phyloP scores from a whole-genome alignment of 768 basidiomycete species.

The Lyophyllum decastes region DNA sequence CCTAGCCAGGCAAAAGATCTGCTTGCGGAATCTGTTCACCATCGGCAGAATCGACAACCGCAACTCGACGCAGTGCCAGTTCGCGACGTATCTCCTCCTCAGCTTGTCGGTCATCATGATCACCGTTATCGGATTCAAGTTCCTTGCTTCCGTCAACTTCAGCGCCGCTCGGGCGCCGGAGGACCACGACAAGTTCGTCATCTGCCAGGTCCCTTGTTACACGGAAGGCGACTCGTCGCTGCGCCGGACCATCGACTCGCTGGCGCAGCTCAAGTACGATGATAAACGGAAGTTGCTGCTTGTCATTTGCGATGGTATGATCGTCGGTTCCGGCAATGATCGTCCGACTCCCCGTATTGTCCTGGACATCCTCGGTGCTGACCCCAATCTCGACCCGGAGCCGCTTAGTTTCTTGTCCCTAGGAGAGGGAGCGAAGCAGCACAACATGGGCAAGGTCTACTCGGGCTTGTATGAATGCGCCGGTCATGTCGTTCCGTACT shows the following conservation, averaged over 20 bases:
- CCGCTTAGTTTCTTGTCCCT: slow-evolving; percentile 92
- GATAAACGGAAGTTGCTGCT: slow-evolving; percentile 96
- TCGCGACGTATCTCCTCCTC: slow-evolving; percentile 89
- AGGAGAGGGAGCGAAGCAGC: slow-evolving; percentile 93
- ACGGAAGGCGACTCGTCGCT: slow-evolving; percentile 92
- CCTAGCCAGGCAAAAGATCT: slow-evolving; percentile 76
- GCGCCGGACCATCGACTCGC: slow-evolving; percentile 86
- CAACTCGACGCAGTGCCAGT: slow-evolving; percentile 87
- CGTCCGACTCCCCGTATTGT: slow-evolving; percentile 95
- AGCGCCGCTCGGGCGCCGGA: slow-evolving; percentile 75
- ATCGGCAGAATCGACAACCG: slow-evolving; percentile 92
- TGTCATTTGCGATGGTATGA: slow-evolving; percentile 97
- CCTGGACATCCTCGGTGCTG: slow-evolving; percentile 93
- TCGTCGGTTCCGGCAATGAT: slow-evolving; percentile 96
- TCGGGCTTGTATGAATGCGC: slow-evolving; percentile 92
- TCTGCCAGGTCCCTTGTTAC: slow-evolving; percentile 98
- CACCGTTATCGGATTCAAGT: slow-evolving; percentile 90
- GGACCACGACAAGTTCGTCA: slow-evolving; percentile 92
- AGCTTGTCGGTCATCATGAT: slow-evolving; percentile 92
- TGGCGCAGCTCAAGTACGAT: slow-evolving; percentile 94
- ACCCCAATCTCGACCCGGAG: slow-evolving; percentile 91
- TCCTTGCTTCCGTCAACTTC: slow-evolving; percentile 83
- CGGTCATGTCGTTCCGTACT: slow-evolving; percentile 94
- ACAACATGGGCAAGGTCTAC: slow-evolving; percentile 98
- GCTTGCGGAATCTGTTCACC: slow-evolving; percentile 91